These are phyloP conservation scores for Talaromyces stipitatus DNA, from an alignment of 495 filamentous ascomycete species.

Conservation along the genomic window DNA sequence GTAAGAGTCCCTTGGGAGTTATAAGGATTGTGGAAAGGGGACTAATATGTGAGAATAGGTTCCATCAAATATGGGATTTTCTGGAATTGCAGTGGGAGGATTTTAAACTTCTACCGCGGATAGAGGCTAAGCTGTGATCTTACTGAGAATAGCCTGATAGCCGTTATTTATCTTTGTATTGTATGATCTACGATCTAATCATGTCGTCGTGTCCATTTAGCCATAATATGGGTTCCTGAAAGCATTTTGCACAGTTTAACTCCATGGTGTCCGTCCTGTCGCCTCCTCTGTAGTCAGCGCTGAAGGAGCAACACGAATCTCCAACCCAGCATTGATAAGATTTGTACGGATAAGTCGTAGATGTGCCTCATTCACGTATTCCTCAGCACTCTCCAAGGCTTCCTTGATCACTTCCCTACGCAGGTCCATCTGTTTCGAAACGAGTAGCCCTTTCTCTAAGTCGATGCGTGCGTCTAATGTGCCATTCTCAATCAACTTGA, in stretches of 20 bases:
- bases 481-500: slow-evolving; percentile 63
- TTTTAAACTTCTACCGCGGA: slow-evolving; percentile 6
- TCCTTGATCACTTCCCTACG: slow-evolving; percentile 60
- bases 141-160: neutral
- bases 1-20: slow-evolving; percentile 27
- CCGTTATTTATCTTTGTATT: neutral
- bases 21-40: neutral
- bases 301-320: slow-evolving; percentile 41
- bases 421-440: slow-evolving; percentile 56
- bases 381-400: slow-evolving; percentile 56
- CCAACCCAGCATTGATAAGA: slow-evolving; percentile 64
- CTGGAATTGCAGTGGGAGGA: slow-evolving; percentile 30
- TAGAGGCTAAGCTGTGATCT: neutral
- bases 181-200: neutral
- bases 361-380: slow-evolving; percentile 66
- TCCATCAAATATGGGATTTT: slow-evolving; percentile 35
- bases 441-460: slow-evolving; percentile 69
- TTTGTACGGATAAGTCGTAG: slow-evolving; percentile 69
- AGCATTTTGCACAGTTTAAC: neutral
- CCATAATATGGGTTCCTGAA: neutral
- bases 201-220: neutral
- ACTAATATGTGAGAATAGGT: neutral
- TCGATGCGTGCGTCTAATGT: slow-evolving; percentile 77
- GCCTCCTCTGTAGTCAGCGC: neutral
- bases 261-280: neutral